These are phyloP conservation scores for Phytophthora rubi DNA, from an alignment of 352 stramenopile species.

Conservation along the genomic window DNA sequence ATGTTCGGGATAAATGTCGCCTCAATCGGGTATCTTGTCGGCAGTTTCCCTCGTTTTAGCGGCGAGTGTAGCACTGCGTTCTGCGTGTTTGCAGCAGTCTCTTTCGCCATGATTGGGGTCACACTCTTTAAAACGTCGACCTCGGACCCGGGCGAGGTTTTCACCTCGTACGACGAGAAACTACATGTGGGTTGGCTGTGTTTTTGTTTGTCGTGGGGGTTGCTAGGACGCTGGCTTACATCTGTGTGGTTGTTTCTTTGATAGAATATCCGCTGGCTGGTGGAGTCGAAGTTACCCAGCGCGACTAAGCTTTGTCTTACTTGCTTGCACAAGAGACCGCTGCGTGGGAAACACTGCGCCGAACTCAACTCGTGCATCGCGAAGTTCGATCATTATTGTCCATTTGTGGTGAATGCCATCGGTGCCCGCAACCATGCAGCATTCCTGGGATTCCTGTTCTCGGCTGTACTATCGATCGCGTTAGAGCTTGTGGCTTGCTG, in stretches of 20 bases:
- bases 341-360: slow-evolving; percentile 81
- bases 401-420: slow-evolving; percentile 93
- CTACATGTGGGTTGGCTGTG: slow-evolving; percentile 44
- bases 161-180: slow-evolving; percentile 74
- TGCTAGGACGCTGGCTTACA: neutral
- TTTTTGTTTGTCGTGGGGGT: neutral
- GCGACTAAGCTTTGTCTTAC: slow-evolving; percentile 83
- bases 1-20: slow-evolving; percentile 82
- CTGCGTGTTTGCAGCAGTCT: slow-evolving; percentile 27
- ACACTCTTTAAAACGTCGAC: slow-evolving; percentile 65
- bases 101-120: slow-evolving; percentile 48
- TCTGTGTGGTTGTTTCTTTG: neutral
- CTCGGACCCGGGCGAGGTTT: slow-evolving; percentile 65
- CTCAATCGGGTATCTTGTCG: slow-evolving; percentile 70
- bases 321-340: slow-evolving; percentile 75
- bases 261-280: slow-evolving; percentile 71
- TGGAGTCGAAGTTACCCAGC: slow-evolving; percentile 77
- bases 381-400: slow-evolving; percentile 88
- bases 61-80: slow-evolving; percentile 39
- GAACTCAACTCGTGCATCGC: slow-evolving; percentile 83
- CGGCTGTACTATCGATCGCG: slow-evolving; percentile 60
- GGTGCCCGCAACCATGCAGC: slow-evolving; percentile 94
- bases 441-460: slow-evolving; percentile 94
- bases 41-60: slow-evolving; percentile 46
- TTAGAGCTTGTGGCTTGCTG: slow-evolving; percentile 56